Base-by-base conservation (phyloP, 306 rosid species). In the Argentina anserina region DNA sequence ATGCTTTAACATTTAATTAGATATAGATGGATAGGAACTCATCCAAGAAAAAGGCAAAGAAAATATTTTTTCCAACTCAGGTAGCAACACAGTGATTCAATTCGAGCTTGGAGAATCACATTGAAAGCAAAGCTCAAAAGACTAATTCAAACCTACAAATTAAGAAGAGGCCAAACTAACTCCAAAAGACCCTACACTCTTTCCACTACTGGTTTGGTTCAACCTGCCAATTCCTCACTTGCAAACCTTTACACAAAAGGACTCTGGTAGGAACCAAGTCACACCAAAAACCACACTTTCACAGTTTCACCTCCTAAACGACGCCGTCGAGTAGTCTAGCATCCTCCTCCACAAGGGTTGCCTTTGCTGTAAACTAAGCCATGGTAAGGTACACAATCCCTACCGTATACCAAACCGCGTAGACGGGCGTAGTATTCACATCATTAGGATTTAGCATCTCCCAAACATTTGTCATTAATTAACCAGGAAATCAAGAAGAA, bases 201-300 rank as follows among this genome's bases (percentile, higher is more conserved):
- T 65, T 65, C 49, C 46, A 17, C 53, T 26, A 7, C 36, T 36
- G 45, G 14, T 23, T 25, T 21, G 1, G 18, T 25, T 65, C 26
- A 7, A 67, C 20, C 3, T 39, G 17, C 14, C n/a, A 58, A 31
- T 12, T 65, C 41, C 26, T 43, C 33, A 50, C 55, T 53, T 21
- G 55, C 61, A 65, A 41, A 25, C 41, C 41, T 43, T 53, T 36
- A 75, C 34, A 67, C 56, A 1, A 26, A 42, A 15, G 14, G 55
- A 61, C 62, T 25, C 6, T 36, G 58, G 72, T 65, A 62, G 72
- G 65, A 75, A 52, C 45, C 72, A 47, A 75, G 34, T 55, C 63
- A 25, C 71, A 25, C 71, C 58, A 25, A n/a, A 73, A 73, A 59
- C 47, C 17, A 63, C n/a, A n/a, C n/a, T n/a, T n/a, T n/a, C n/a